phyloP scores from a whole-genome alignment of 2,329 filamentous ascomycete genomes.

The Fusarium papillatum region DNA sequence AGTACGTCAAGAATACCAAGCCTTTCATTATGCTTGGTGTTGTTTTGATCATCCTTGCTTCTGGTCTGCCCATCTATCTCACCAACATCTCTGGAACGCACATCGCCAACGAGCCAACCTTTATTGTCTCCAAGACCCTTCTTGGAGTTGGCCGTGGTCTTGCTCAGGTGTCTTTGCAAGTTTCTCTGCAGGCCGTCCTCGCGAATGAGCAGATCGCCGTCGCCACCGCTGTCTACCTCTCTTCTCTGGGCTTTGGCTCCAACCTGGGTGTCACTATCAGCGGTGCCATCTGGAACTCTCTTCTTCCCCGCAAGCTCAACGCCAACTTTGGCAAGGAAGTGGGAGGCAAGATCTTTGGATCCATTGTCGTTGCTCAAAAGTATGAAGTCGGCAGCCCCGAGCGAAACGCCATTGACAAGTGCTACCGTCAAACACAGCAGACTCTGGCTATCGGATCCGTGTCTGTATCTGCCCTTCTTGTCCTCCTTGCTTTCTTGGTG shows the following conservation, averaged over 20 bases:
- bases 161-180: slow-evolving; percentile 20
- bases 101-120: slow-evolving; percentile 28
- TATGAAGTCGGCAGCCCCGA: slow-evolving; percentile 21
- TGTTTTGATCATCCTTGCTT: slow-evolving; percentile 26
- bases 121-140: slow-evolving; percentile 30
- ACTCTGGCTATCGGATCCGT: slow-evolving; percentile 31
- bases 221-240: slow-evolving; percentile 31
- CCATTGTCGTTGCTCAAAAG: slow-evolving; percentile 24
- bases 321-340: slow-evolving; percentile 13
- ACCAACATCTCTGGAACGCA: slow-evolving; percentile 31
- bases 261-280: slow-evolving; percentile 32
- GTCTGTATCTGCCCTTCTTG: slow-evolving; percentile 11
- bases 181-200: slow-evolving; percentile 21
- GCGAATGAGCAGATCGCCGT: slow-evolving; percentile 30
- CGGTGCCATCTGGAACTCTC: slow-evolving; percentile 35
- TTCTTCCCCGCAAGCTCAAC: slow-evolving; percentile 20
- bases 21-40: slow-evolving; percentile 28
- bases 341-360: slow-evolving; percentile 27
- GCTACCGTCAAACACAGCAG: slow-evolving; percentile 30
- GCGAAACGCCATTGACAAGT: slow-evolving; percentile 16
- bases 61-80: slow-evolving; percentile 29
- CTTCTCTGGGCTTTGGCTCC: slow-evolving; percentile 26
- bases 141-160: slow-evolving; percentile 33
- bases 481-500: slow-evolving; percentile 15
- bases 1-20: slow-evolving; percentile 33